Percentiles rank a stretch among this genome's conserved stretches.
Evolutionary conservation across 495 filamentous ascomycete species (phyloP).

Genomic region (Cladorrhinum samala): DNA sequence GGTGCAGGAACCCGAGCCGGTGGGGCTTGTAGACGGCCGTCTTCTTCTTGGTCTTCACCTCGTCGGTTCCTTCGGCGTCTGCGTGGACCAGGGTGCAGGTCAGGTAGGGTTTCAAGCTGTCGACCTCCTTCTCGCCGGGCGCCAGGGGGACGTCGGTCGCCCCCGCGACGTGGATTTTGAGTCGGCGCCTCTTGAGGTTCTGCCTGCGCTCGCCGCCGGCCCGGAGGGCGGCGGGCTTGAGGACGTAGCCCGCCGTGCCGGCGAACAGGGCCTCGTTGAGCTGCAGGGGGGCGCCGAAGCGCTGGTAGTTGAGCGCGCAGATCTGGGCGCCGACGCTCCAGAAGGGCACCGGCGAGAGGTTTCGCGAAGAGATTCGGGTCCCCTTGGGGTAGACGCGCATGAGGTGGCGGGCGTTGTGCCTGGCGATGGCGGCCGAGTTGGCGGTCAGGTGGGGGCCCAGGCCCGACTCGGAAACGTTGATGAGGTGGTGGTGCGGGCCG

Average conservation of each 20-base stretch:
- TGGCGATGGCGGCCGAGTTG: conserved; percentile 33
- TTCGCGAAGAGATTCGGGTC: conserved; percentile 48
- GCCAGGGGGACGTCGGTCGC: conserved; percentile 45
- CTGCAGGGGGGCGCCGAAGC: conserved; percentile 47
- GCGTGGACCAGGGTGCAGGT: conserved; percentile 47
- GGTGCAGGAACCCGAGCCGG: conserved; percentile 34
- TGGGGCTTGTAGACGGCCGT: conserved; percentile 44
- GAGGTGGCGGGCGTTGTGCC: conserved; percentile 45
- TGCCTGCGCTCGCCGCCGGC: conserved; percentile 35
- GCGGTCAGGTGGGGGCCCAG: conserved; percentile 32
- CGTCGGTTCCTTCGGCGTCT: conserved; percentile 13
- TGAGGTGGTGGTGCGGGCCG: conserved; percentile 49
- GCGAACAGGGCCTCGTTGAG: conserved; percentile 52
- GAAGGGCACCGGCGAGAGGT: conserved; percentile 44
- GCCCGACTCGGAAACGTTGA: conserved; percentile 51
- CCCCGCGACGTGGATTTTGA: conserved; percentile 42
- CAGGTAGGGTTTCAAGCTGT: conserved; percentile 45
- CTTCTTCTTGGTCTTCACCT: conserved; percentile 42
- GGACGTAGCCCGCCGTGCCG: conserved; percentile 47
- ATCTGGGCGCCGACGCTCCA: conserved; percentile 52
- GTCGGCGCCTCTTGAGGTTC: conserved; percentile 25
- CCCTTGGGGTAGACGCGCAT: conserved; percentile 55
- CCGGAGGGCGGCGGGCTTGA: conserved; percentile 48
- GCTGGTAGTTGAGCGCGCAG: conserved; percentile 54
- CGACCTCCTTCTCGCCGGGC: conserved; percentile 27